phyloP scores from a whole-genome alignment of 805 yeast species.

The Lipomyces sp. region DNA sequence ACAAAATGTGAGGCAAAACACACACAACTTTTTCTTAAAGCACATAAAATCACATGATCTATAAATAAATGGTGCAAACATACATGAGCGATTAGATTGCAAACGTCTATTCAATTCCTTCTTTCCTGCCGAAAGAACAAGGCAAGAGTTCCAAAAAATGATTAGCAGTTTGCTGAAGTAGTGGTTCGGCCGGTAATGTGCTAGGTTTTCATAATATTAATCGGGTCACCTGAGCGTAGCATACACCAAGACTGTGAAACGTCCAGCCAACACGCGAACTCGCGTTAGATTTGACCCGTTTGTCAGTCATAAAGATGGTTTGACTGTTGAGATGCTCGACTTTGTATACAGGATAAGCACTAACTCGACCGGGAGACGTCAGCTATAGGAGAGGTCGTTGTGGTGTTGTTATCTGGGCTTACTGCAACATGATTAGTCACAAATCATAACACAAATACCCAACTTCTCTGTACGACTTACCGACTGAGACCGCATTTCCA shows the following conservation, averaged over 20 bases:
- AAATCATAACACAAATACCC: not conserved
- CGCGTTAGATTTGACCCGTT: not conserved
- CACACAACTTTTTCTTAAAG: constrained; percentile 1
- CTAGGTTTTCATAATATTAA: not conserved
- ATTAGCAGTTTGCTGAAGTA: not conserved
- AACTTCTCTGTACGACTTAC: not conserved
- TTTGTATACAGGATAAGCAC: not conserved
- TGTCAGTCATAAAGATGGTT: not conserved
- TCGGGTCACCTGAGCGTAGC: not conserved
- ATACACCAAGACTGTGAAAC: not conserved
- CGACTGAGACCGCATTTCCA: not conserved
- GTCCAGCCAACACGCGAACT: not conserved
- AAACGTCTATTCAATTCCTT: not conserved
- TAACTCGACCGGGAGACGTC: not conserved
- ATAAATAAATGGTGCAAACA: not conserved
- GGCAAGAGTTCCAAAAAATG: not conserved
- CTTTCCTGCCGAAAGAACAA: not conserved
- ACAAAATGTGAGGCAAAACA: too few species aligned
- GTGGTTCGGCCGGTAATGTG: not conserved
- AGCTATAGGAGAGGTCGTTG: not conserved
- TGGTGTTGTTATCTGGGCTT: not conserved
- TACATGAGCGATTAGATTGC: not conserved
- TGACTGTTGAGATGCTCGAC: not conserved
- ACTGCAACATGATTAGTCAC: not conserved
- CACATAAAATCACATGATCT: not conserved